Conservation (phyloP, 768 basidiomycete genomes). For the Ramaria rubella region DNA sequence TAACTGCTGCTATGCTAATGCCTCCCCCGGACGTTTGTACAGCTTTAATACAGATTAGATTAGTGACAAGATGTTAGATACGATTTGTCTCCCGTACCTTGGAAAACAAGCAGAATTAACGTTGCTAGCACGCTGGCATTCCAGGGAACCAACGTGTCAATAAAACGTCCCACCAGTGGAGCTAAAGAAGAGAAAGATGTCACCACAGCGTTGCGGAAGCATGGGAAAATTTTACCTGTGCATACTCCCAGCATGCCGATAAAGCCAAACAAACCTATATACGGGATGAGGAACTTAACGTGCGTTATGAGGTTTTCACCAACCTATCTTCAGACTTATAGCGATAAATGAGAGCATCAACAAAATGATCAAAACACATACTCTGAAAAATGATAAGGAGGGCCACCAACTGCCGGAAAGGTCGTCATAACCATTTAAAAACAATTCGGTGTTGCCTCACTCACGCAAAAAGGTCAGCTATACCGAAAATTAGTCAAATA, state of each 20-base stretch:
- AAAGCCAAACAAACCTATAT: constrained; percentile 63
- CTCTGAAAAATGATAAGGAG: constrained; percentile 74
- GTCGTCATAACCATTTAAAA: constrained; percentile 29
- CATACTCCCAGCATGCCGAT: constrained; percentile 51
- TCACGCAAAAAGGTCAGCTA: constrained; percentile 39
- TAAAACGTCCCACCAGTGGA: constrained; percentile 58
- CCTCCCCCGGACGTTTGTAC: constrained; percentile 69
- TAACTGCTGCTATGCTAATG: constrained; percentile 60
- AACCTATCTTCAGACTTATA: constrained; percentile 8
- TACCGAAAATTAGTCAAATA: background rate
- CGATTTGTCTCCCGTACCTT: constrained; percentile 21
- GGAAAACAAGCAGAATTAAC: constrained; percentile 41
- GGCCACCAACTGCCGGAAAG: constrained; percentile 63
- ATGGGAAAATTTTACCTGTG: constrained; percentile 8
- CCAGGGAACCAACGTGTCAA: constrained; percentile 75
- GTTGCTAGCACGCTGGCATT: constrained; percentile 59
- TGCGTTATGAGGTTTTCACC: background rate
- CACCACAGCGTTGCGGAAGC: constrained; percentile 40
- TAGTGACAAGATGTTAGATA: background rate
- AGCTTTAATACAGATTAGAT: constrained; percentile 12
- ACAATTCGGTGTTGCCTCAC: background rate
- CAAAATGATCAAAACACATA: constrained; percentile 20
- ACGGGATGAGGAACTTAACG: background rate
- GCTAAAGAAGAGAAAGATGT: constrained; percentile 26
- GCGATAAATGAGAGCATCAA: background rate